These are phyloP conservation scores for Saccharomyces hybrid DNA, from an alignment of 1,139 yeast genomes.

Conservation along the genomic window DNA sequence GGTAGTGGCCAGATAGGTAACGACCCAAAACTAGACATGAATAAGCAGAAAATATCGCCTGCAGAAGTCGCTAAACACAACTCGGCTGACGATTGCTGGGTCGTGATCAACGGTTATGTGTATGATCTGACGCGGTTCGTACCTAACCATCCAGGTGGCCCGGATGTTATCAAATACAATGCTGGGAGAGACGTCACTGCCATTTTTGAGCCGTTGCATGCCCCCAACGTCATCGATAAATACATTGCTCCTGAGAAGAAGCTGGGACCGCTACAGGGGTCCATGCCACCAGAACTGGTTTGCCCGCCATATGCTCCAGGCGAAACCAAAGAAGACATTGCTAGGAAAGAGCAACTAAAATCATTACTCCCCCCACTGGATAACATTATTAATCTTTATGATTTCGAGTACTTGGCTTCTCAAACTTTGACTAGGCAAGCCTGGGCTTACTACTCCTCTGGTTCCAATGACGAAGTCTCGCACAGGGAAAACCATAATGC, in stretches of 20 bases:
- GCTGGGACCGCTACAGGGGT: conserved; percentile 37
- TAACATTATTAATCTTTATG: conserved; percentile 29
- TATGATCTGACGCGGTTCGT: conserved; percentile 77
- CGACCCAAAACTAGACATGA: conserved; percentile 13
- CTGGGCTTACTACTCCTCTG: conserved; percentile 90
- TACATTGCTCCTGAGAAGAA: conserved; percentile 40
- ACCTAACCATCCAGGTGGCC: conserved; percentile 86
- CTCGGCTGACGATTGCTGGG: conserved; percentile 75
- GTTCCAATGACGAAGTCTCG: conserved; percentile 87
- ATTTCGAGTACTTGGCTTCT: conserved; percentile 76
- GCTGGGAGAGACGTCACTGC: conserved; percentile 93
- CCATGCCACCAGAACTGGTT: conserved; percentile 25
- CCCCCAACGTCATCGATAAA: conserved; percentile 64
- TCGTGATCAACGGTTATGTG: conserved; percentile 74
- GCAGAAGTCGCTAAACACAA: conserved; percentile 52
- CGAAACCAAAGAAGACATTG: conserved; percentile 46
- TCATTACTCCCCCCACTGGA: conserved; percentile 33
- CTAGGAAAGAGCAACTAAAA: conserved; percentile 46
- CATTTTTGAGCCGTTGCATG: conserved; percentile 81
- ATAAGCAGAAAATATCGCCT: conserved; percentile 27
- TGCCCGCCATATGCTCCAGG: conserved; percentile 32
- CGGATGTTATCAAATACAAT: conserved; percentile 57
- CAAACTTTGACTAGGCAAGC: conserved; percentile 68
- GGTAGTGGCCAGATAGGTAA: conserved; percentile 3
- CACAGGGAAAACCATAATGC: conserved; percentile 85